Percentiles rank a stretch among this genome's conserved stretches.
phyloP scores from a whole-genome alignment of 139 green algal species.

The Chlamydomonas urium region DNA sequence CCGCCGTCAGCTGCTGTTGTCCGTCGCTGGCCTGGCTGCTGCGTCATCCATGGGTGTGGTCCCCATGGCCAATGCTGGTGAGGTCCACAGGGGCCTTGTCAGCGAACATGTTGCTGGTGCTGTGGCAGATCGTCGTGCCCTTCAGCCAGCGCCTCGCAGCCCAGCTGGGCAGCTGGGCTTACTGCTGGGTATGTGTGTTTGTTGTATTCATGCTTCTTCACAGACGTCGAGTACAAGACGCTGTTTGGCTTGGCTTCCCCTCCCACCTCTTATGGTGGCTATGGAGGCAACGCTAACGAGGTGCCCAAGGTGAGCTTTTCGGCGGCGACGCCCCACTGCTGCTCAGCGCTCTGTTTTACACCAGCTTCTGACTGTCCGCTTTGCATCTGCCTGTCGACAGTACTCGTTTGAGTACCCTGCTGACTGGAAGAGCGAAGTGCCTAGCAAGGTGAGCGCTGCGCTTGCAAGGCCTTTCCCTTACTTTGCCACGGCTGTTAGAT shows the following conservation, averaged over 20 bases:
- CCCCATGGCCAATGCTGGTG: background rate
- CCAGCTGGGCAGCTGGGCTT: too few relatives aligned
- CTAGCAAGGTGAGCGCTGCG: conserved; percentile 59
- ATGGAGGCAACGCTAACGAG: conserved; percentile 74
- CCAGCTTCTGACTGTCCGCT: too few relatives aligned
- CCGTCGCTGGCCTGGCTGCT: background rate
- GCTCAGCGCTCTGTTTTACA: too few relatives aligned
- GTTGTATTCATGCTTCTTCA: too few relatives aligned
- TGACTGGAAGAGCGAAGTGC: conserved; percentile 66
- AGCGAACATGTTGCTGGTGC: background rate
- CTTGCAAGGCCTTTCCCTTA: background rate
- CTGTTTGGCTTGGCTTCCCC: conserved; percentile 67
- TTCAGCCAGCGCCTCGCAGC: background rate
- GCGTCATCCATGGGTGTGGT: background rate
- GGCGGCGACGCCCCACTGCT: too few relatives aligned
- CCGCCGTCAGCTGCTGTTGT: background rate
- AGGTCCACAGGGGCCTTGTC: background rate
- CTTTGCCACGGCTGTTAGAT: background rate
- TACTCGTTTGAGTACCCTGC: conserved; percentile 79
- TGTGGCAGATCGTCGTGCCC: background rate
- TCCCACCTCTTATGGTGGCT: conserved; percentile 76
- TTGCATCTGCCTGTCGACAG: conserved; percentile 26
- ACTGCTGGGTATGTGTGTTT: too few relatives aligned
- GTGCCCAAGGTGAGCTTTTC: conserved; percentile 53
- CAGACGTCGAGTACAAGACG: conserved; percentile 32